phyloP scores from a whole-genome alignment of 2,329 filamentous ascomycete genomes.

The Aspergillus sp. region DNA sequence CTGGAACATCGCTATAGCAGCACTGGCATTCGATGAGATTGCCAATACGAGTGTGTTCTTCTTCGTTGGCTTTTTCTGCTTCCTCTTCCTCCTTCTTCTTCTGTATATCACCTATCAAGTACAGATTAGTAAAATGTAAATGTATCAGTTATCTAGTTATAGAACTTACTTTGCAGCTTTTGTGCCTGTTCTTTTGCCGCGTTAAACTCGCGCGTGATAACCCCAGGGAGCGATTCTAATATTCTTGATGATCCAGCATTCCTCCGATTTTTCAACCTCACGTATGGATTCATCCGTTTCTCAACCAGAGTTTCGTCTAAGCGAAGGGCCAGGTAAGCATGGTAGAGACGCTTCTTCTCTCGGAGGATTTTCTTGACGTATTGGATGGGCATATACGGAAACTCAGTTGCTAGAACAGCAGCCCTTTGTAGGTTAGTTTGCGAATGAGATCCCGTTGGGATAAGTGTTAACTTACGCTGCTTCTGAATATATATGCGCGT shows the following conservation, averaged over 20 bases:
- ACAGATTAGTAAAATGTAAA: neutral
- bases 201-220: conserved; percentile 23
- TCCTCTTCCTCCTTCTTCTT: conserved; percentile 24
- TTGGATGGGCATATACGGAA: conserved; percentile 35
- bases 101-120: conserved; percentile 10
- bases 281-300: conserved; percentile 16
- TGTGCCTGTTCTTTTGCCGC: conserved; percentile 25
- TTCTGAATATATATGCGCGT: conserved; percentile 16
- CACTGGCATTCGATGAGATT: conserved; percentile 68
- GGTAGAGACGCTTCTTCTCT: conserved; percentile 30
- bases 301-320: conserved; percentile 20
- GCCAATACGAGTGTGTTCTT: conserved; percentile 45
- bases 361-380: conserved; percentile 38
- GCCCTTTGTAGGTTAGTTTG: neutral
- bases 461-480: conserved; percentile 20
- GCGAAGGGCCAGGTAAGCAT: conserved; percentile 28
- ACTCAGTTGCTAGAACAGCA: conserved; percentile 26
- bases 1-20: conserved; percentile 67
- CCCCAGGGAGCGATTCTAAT: neutral
- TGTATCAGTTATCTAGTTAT: no score
- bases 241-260: neutral
- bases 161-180: conserved; percentile 20
- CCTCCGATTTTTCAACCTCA: conserved; percentile 19
- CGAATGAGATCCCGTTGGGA: neutral
- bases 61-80: conserved; percentile 36